Conservation (phyloP, 2,329 filamentous ascomycete genomes). For the Hortaea sp. region DNA sequence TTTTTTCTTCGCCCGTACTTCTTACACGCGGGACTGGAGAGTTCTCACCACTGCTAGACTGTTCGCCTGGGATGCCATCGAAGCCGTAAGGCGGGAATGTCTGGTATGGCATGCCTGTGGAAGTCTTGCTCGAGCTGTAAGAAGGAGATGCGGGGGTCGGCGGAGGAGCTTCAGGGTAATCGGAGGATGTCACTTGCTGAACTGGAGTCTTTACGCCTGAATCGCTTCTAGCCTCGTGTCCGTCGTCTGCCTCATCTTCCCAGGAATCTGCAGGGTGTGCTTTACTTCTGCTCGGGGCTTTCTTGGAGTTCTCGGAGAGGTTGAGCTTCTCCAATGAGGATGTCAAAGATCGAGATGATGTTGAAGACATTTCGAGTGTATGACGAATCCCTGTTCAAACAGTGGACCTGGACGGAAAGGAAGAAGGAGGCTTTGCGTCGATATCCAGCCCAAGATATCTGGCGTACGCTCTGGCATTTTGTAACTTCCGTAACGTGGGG, state of each 20-base stretch:
- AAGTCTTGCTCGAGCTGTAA: conserved; percentile 9
- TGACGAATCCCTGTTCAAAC: no score
- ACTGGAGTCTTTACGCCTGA: conserved; percentile 16
- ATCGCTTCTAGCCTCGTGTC: conserved; percentile 19
- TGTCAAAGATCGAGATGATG: conserved; percentile 11
- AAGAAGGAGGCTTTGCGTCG: no score
- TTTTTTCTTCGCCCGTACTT: conserved; percentile 18
- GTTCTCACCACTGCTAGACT: not conserved
- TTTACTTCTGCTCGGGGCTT: conserved; percentile 28
- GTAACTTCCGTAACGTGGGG: no score
- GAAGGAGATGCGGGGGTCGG: conserved; percentile 56
- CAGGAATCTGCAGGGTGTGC: conserved; percentile 52
- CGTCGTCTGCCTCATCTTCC: conserved; percentile 58
- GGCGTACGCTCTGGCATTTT: no score
- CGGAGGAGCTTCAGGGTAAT: conserved; percentile 46
- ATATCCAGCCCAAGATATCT: no score
- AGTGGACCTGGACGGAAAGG: no score
- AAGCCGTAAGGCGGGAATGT: conserved; percentile 16
- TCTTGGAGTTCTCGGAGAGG: conserved; percentile 25
- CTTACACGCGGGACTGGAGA: not conserved
- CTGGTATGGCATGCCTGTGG: conserved; percentile 11
- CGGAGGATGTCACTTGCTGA: conserved; percentile 12
- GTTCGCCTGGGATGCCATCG: conserved; percentile 10
- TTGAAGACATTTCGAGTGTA: conserved; percentile 5
- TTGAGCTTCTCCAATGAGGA: conserved; percentile 25